Base-by-base conservation (phyloP, 306 rosid species). In the Sindora glabra region DNA sequence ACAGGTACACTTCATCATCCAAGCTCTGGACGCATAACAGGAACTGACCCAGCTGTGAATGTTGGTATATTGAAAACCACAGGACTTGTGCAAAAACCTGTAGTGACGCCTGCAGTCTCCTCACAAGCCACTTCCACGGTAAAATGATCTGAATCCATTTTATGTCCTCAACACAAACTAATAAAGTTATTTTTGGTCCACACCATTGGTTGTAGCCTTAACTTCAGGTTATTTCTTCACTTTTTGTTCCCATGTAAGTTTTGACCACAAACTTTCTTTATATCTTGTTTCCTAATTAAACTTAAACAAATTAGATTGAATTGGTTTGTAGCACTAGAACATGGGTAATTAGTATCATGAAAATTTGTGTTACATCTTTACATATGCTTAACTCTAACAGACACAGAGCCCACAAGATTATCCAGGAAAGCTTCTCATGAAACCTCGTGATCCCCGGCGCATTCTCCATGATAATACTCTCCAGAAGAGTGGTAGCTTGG, bases 371-470 rank as follows among this genome's bases (percentile, higher is more conserved):
- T 41, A 56, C 22, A 17, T 14, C 57, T 68, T 64, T 51, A 14
- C 30, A 12, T 38, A 36, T 44, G 64, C 25, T 67, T 51, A 56
- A 56, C 56, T 27, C 49, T 24, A 14, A 24, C 63, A 70, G 80
- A 22, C 56, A 25, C 89, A 77, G 73, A 55, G 48, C 65, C 53
- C 56, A 25, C 90, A 74, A 50, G 95, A 78, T 25, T 89, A 84
- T 30, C 32, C 72, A 8, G 86, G 83, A 32, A 94, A 82, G 73
- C 70, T 89, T 71, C 94, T 95, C 62, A 94, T 94, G 99, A 94
- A 92, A 79, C 99, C 86, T 8, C 92, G 99, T 10, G 99, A 94
- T 59, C 99, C 99, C 45, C 90, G 99, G n/a, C 95, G 97, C 26
- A 48, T 82, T 64, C 95, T 94, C 59, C 99, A 82, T 40, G 76